Percentiles rank a stretch among this genome's conserved stretches.
Conservation (phyloP, 306 rosid species). For the Mimosa pudica region DNA sequence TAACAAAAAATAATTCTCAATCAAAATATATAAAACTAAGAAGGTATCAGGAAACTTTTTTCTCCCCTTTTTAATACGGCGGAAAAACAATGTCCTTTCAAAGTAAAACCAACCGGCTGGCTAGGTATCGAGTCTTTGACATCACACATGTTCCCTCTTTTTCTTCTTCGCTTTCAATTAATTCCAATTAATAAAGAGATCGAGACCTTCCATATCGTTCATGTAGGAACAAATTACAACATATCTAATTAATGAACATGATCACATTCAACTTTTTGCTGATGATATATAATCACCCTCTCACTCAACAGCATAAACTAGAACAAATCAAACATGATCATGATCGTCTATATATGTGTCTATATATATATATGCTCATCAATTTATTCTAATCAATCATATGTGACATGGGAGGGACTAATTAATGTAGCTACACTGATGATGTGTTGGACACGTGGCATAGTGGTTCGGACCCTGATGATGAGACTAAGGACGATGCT, state of each 20-base stretch:
- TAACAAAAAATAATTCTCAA: not conserved
- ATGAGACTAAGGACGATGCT: conserved; percentile 47
- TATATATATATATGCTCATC: conserved; percentile 16
- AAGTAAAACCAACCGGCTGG: not conserved
- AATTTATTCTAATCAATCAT: conserved; percentile 30
- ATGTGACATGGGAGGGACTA: conserved; percentile 9
- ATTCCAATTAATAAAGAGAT: no score
- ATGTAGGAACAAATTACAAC: conserved; percentile 5
- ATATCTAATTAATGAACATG: conserved; percentile 5
- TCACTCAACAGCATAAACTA: conserved; percentile 38
- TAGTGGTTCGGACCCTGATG: conserved; percentile 55
- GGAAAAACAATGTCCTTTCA: not conserved
- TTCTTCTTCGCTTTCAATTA: no score
- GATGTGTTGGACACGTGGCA: conserved; percentile 63
- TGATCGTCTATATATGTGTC: conserved; percentile 2
- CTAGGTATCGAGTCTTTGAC: not conserved
- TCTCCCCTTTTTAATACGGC: conserved; percentile 8
- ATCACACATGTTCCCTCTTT: not conserved
- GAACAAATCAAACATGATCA: conserved; percentile 8
- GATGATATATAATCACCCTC: conserved; percentile 36
- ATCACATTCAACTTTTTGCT: conserved; percentile 36
- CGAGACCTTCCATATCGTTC: not conserved
- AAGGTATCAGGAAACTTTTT: not conserved
- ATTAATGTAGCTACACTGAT: conserved; percentile 32
- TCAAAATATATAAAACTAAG: not conserved